These are phyloP conservation scores for Crithidia mellificae DNA, from an alignment of 208 protist species.

Conservation along the genomic window DNA sequence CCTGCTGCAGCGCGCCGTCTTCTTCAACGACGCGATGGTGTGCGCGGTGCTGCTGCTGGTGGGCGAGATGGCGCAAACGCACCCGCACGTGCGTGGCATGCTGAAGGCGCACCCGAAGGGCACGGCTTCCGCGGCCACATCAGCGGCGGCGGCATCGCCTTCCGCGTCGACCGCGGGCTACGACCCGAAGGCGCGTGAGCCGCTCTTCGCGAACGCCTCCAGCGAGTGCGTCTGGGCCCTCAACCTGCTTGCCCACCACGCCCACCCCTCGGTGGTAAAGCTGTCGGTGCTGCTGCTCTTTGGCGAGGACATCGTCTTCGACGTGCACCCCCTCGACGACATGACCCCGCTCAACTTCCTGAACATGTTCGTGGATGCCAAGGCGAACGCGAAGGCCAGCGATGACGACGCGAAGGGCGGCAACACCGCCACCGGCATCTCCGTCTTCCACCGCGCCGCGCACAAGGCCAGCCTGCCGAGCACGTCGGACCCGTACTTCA, in stretches of 20 bases:
- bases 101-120: conserved; percentile 20
- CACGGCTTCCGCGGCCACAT: neutral
- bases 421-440: conserved; percentile 48
- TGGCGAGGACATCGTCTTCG: conserved; percentile 87
- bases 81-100: conserved; percentile 51
- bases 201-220: conserved; percentile 78
- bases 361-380: conserved; percentile 89
- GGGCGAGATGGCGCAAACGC: conserved; percentile 77
- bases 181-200: conserved; percentile 85
- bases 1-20: conserved; percentile 85
- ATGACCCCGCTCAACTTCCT: conserved; percentile 87
- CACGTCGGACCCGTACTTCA: conserved; percentile 88
- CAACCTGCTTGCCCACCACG: conserved; percentile 77
- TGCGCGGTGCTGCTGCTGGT: conserved; percentile 90
- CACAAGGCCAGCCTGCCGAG: conserved; percentile 74
- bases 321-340: conserved; percentile 90
- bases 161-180: conserved; percentile 36
- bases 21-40: conserved; percentile 83
- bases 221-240: conserved; percentile 82
- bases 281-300: conserved; percentile 86
- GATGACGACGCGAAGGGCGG: conserved; percentile 39
- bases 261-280: conserved; percentile 89
- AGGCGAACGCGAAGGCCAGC: conserved; percentile 39
- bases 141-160: neutral
- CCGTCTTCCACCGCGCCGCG: conserved; percentile 77